Conservation (phyloP, 495 filamentous ascomycete genomes). For the Cairneyella variabilis region DNA sequence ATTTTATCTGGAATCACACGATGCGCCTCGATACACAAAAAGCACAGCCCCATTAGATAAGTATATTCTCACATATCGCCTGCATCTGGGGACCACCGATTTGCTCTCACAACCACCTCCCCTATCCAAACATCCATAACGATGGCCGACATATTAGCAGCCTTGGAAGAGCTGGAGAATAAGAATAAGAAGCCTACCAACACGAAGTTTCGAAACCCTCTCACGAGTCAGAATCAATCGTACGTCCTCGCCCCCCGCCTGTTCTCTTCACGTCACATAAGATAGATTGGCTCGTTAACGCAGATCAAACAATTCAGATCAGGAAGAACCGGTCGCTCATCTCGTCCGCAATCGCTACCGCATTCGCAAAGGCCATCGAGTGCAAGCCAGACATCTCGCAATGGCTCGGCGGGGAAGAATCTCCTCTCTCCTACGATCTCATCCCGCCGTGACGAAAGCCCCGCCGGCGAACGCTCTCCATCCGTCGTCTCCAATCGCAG, state of each 20-base stretch:
- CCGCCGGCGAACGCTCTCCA: conserved; percentile 5
- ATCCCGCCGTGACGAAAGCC: neutral
- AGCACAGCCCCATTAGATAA: too few relatives aligned
- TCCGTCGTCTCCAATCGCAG: conserved; percentile 12
- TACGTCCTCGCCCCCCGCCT: neutral
- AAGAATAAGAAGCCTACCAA: conserved; percentile 16
- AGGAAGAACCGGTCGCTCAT: neutral
- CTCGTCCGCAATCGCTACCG: conserved; percentile 1
- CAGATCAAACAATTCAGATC: neutral
- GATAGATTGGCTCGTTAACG: too few relatives aligned
- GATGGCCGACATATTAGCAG: conserved; percentile 15
- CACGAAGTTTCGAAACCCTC: conserved; percentile 11
- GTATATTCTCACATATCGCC: too few relatives aligned
- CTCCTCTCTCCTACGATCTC: neutral
- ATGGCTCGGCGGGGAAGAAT: neutral
- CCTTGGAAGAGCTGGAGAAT: conserved; percentile 10
- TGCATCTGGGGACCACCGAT: too few relatives aligned
- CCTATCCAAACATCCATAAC: too few relatives aligned
- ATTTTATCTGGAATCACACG: too few relatives aligned
- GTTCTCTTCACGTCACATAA: neutral
- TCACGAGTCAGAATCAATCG: neutral
- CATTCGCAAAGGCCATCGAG: neutral
- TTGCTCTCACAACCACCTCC: too few relatives aligned
- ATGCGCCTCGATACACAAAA: too few relatives aligned
- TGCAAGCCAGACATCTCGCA: neutral